Percentiles rank a stretch among this genome's conserved stretches.
phyloP scores from a whole-genome alignment of 2,329 filamentous ascomycete genomes.

The Cordyceps cicadae region DNA sequence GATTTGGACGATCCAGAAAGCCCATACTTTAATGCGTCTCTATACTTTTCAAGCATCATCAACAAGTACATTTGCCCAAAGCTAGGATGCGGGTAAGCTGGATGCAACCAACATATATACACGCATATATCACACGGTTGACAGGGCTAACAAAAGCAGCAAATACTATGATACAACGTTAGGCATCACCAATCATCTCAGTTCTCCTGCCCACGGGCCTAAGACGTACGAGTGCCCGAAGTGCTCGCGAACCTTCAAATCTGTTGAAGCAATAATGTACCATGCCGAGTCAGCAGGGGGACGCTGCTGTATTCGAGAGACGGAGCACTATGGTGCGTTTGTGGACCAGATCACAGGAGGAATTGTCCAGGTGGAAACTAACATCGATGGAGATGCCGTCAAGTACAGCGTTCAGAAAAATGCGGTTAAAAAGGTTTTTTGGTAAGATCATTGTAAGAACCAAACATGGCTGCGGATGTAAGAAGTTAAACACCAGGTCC shows the following conservation, averaged over 20 bases:
- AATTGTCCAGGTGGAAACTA: slow-evolving; percentile 19
- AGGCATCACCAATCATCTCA: neutral
- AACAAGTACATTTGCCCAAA: slow-evolving; percentile 9
- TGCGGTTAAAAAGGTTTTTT: neutral
- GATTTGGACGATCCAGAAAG: neutral
- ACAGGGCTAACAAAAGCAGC: slow-evolving; percentile 2
- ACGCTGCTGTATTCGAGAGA: neutral
- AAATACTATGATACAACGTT: slow-evolving; percentile 6
- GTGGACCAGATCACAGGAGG: slow-evolving; percentile 27
- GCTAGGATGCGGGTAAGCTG: slow-evolving; percentile 6
- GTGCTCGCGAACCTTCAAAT: slow-evolving; percentile 15
- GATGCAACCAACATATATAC: neutral
- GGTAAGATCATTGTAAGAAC: neutral
- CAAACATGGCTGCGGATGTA: no score
- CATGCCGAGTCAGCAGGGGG: slow-evolving; percentile 5
- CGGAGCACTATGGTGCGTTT: slow-evolving; percentile 17
- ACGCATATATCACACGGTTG: neutral
- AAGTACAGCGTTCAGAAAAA: neutral
- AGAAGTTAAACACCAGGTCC: no score
- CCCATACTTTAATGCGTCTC: neutral
- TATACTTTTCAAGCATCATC: neutral
- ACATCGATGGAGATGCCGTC: neutral
- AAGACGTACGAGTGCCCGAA: slow-evolving; percentile 16
- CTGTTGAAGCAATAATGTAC: slow-evolving; percentile 1
- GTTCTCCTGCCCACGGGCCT: neutral